Evolutionary conservation across 345 rosid genomes (phyloP).

Genomic region (Dovyalis caffra): DNA sequence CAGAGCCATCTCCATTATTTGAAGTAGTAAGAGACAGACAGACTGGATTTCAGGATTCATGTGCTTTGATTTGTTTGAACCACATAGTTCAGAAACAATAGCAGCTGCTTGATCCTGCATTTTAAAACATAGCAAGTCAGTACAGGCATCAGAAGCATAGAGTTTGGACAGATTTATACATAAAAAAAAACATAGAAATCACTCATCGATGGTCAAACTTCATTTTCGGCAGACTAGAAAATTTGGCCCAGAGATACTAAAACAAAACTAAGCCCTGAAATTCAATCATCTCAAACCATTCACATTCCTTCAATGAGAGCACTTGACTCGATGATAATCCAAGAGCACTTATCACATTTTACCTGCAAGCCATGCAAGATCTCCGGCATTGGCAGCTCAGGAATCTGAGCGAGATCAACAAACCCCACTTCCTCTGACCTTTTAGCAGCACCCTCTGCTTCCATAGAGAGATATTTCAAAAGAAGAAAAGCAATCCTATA

Average conservation of each 20-base stretch:
- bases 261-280: background rate
- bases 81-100: slow-evolving; percentile 58
- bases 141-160: background rate
- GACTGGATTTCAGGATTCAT: slow-evolving; percentile 43
- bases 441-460: slow-evolving; percentile 77
- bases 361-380: slow-evolving; percentile 93
- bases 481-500: slow-evolving; percentile 72
- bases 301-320: background rate
- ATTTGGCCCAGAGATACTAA: background rate
- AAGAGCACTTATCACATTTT: background rate
- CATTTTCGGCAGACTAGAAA: background rate
- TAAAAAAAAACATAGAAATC: background rate
- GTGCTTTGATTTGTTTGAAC: slow-evolving; percentile 41
- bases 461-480: slow-evolving; percentile 75
- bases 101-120: slow-evolving; percentile 78
- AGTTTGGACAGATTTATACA: background rate
- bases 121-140: background rate
- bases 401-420: slow-evolving; percentile 80
- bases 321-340: background rate
- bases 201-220: background rate
- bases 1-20: slow-evolving; percentile 75
- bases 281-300: background rate
- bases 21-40: slow-evolving; percentile 55
- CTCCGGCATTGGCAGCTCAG: slow-evolving; percentile 96
- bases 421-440: slow-evolving; percentile 86